A percentile compares a stretch with the other conserved stretches of the same genome.
These are phyloP conservation scores for Diutina mesorugosa DNA, from an alignment of 1,139 yeast species.

Conservation along the genomic window DNA sequence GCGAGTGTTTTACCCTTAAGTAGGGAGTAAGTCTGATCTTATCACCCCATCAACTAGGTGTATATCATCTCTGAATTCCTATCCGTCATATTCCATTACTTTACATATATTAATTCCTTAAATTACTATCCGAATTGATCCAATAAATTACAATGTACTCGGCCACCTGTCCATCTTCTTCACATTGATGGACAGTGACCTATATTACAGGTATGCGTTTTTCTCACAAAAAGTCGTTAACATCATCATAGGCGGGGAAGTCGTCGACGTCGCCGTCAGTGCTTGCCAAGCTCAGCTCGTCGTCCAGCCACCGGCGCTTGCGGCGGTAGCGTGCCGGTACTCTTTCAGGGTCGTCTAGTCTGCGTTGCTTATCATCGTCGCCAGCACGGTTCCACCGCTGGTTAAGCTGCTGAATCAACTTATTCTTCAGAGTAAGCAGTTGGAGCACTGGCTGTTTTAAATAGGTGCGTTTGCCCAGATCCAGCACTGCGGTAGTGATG, in stretches of 20 bases:
- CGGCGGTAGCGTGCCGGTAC: not conserved
- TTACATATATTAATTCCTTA: too few relatives aligned
- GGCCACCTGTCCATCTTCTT: too few relatives aligned
- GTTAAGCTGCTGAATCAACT: not conserved
- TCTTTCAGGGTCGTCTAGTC: not conserved
- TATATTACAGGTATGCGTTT: not conserved
- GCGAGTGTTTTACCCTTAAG: too few relatives aligned
- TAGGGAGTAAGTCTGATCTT: too few relatives aligned
- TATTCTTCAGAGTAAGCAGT: not conserved
- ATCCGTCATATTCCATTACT: too few relatives aligned
- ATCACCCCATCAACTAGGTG: too few relatives aligned
- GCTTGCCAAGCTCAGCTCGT: not conserved
- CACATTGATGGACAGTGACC: not conserved
- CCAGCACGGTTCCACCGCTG: not conserved
- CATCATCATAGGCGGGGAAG: not conserved
- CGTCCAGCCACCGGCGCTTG: constrained; percentile 2
- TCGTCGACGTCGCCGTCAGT: not conserved
- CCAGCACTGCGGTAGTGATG: not conserved
- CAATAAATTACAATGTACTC: too few relatives aligned
- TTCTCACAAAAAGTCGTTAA: not conserved
- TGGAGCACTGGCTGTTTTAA: not conserved
- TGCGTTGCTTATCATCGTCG: not conserved
- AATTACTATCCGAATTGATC: too few relatives aligned
- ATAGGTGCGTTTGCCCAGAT: constrained; percentile 1
- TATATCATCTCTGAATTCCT: too few relatives aligned